Evolutionary conservation across 1,139 yeast genomes (phyloP).

Genomic region (Pichia sp.): DNA sequence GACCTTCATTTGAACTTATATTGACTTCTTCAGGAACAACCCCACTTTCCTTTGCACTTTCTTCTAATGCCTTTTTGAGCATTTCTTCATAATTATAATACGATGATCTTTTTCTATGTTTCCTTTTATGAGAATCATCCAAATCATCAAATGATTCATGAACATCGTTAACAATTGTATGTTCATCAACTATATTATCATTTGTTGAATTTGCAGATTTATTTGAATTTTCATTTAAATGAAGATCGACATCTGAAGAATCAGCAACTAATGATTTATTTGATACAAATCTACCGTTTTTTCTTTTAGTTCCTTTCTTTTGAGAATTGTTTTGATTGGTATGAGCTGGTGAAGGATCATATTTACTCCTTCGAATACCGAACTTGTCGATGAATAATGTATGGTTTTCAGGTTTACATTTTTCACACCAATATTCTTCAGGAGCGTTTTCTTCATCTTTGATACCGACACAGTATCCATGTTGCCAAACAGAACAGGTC

Average conservation of each 20-base stretch:
- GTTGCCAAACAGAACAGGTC: slow-evolving; percentile 93
- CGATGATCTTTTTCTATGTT: slow-evolving; percentile 29
- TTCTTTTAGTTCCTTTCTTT: slow-evolving; percentile 23
- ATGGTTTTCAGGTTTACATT: slow-evolving; percentile 80
- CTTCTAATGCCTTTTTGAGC: slow-evolving; percentile 63
- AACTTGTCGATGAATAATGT: slow-evolving; percentile 35
- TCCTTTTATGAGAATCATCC: slow-evolving; percentile 18
- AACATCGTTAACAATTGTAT: slow-evolving; percentile 7
- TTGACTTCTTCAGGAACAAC: slow-evolving; percentile 30
- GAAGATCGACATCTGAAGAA: not conserved
- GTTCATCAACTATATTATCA: slow-evolving; percentile 6
- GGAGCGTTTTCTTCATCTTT: slow-evolving; percentile 70
- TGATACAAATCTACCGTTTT: slow-evolving; percentile 11
- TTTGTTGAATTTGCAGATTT: not conserved
- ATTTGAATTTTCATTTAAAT: not conserved
- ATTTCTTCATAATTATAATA: slow-evolving; percentile 63
- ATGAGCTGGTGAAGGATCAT: slow-evolving; percentile 34
- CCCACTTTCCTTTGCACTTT: slow-evolving; percentile 52
- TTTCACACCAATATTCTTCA: slow-evolving; percentile 90
- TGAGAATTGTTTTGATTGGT: slow-evolving; percentile 24
- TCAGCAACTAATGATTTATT: not conserved
- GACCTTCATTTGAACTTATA: slow-evolving; percentile 19
- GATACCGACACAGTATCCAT: slow-evolving; percentile 90
- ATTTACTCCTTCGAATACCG: slow-evolving; percentile 38
- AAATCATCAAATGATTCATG: too few relatives aligned